Evolutionary conservation across 345 rosid species (phyloP).

Genomic region (Moringa oleifera): DNA sequence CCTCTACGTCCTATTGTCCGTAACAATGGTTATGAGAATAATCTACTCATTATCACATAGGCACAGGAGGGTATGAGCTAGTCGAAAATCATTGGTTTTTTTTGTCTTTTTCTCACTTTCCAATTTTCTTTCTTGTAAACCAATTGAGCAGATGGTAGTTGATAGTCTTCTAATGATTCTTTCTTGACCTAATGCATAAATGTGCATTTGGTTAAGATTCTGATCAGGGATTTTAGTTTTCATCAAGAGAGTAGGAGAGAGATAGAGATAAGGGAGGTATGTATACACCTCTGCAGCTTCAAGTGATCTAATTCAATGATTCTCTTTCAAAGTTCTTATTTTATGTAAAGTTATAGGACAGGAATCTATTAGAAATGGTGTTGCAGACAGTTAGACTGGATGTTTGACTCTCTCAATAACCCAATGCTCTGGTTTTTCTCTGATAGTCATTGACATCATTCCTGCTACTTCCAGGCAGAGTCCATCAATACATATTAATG

Average conservation of each 20-base stretch:
- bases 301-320: background rate
- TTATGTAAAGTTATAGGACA: too few species aligned
- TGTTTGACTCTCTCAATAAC: too few species aligned
- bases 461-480: too few species aligned
- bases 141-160: conserved; percentile 18
- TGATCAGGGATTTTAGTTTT: conserved; percentile 9
- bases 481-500: too few species aligned
- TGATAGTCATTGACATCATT: too few species aligned
- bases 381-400: too few species aligned
- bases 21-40: conserved; percentile 62
- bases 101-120: conserved; percentile 1
- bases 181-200: conserved; percentile 6
- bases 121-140: conserved; percentile 14
- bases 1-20: conserved; percentile 78
- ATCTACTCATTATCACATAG: conserved; percentile 61
- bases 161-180: conserved; percentile 6
- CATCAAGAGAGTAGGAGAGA: background rate
- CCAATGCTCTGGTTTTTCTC: too few species aligned
- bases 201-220: conserved; percentile 10
- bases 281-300: too few species aligned
- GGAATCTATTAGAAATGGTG: too few species aligned
- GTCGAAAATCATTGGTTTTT: too few species aligned
- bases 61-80: background rate
- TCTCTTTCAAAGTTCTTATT: too few species aligned
- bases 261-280: too few species aligned